These are phyloP conservation scores for Limnanthes douglasii DNA, from an alignment of 345 rosid genomes.

Conservation along the genomic window DNA sequence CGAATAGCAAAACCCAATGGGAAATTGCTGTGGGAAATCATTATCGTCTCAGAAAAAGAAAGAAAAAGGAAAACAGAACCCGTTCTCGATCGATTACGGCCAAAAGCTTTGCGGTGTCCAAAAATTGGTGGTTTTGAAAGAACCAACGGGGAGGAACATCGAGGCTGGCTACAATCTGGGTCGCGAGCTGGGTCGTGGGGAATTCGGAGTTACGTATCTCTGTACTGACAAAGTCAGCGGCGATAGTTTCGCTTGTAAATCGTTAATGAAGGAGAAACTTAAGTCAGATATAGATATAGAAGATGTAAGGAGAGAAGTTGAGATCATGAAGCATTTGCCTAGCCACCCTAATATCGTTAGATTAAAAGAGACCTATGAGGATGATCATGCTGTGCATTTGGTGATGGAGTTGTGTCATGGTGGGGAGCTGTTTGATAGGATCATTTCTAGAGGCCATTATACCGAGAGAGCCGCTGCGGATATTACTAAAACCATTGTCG, in stretches of 20 bases:
- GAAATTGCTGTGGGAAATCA: too few relatives aligned
- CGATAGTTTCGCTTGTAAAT: conserved; percentile 69
- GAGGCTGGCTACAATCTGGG: conserved; percentile 56
- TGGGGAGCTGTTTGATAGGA: conserved; percentile 92
- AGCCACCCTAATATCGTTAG: conserved; percentile 60
- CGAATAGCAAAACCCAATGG: too few relatives aligned
- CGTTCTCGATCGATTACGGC: conserved; percentile 48
- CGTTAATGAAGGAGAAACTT: conserved; percentile 87
- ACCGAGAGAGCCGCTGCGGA: conserved; percentile 96
- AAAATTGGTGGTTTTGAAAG: conserved; percentile 47
- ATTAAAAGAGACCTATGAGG: conserved; percentile 77
- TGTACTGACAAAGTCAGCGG: conserved; percentile 50
- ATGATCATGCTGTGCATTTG: conserved; percentile 77
- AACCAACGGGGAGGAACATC: conserved; percentile 69
- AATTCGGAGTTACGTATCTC: conserved; percentile 82
- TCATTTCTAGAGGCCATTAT: conserved; percentile 91
- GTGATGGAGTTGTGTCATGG: conserved; percentile 98
- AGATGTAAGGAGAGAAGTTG: conserved; percentile 93
- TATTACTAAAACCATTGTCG: conserved; percentile 74
- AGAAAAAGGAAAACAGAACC: conserved; percentile 68
- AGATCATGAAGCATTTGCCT: conserved; percentile 92
- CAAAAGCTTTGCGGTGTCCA: conserved; percentile 15
- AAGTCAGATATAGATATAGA: conserved; percentile 87
- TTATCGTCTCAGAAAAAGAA: too few relatives aligned
- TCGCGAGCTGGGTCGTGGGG: conserved; percentile 95